These are phyloP conservation scores for Chloranthus sessilifolius DNA, from an alignment of 164 flowering plant genomes.

Conservation along the genomic window DNA sequence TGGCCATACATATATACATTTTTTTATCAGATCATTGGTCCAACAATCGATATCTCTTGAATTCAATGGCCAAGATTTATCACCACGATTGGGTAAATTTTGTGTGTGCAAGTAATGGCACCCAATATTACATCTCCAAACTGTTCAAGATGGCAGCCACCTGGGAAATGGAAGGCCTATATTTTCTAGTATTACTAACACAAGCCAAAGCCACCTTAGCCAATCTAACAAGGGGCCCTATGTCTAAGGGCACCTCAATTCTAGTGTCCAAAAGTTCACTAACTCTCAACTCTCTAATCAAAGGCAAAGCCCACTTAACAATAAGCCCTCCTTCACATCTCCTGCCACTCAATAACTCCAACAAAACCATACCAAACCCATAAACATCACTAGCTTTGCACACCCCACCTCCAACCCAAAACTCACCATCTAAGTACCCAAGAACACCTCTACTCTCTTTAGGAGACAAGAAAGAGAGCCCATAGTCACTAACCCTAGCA, in stretches of 20 bases:
- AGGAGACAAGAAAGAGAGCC: slow-evolving; percentile 52
- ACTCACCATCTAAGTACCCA: slow-evolving; percentile 70
- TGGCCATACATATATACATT: no score
- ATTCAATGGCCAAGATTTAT: no score
- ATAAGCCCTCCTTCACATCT: slow-evolving; percentile 51
- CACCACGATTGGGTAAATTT: no score
- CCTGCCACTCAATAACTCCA: slow-evolving; percentile 76
- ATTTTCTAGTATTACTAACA: slow-evolving; percentile 60
- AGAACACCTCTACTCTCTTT: slow-evolving; percentile 42
- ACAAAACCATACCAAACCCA: slow-evolving; percentile 74
- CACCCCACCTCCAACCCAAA: slow-evolving; percentile 42
- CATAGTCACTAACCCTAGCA: slow-evolving; percentile 64
- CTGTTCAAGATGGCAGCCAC: slow-evolving; percentile 59
- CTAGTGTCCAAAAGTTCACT: slow-evolving; percentile 67
- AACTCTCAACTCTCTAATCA: slow-evolving; percentile 55
- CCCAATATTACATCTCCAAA: slow-evolving; percentile 45
- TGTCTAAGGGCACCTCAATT: slow-evolving; percentile 32
- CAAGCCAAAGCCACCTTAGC: slow-evolving; percentile 77
- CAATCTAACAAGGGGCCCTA: slow-evolving; percentile 46
- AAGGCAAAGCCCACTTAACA: slow-evolving; percentile 65
- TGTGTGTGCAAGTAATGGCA: no score
- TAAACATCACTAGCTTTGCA: slow-evolving; percentile 74
- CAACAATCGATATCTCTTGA: no score
- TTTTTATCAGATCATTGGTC: no score
- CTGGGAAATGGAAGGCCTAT: slow-evolving; percentile 58